phyloP scores from a whole-genome alignment of 2,329 filamentous ascomycete genomes.

The Plectosphaerella cucumerina region DNA sequence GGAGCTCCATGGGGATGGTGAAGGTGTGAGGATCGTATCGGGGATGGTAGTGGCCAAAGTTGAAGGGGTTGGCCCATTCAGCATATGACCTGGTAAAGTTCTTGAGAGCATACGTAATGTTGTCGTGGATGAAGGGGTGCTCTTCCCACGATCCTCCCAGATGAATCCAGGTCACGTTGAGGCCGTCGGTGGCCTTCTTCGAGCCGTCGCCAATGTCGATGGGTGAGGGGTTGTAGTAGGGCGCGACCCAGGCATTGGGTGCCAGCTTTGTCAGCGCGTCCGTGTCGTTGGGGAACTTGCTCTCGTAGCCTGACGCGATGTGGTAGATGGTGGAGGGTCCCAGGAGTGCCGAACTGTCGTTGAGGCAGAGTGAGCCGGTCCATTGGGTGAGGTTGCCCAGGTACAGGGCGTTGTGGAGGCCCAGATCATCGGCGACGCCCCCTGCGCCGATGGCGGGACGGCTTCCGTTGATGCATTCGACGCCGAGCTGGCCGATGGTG shows the following conservation, averaged over 20 bases:
- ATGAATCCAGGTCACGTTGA: slow-evolving; percentile 27
- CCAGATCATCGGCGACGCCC: slow-evolving; percentile 23
- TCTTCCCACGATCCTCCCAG: slow-evolving; percentile 37
- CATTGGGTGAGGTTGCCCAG: slow-evolving; percentile 24
- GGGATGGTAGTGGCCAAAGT: slow-evolving; percentile 31
- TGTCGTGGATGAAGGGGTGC: slow-evolving; percentile 32
- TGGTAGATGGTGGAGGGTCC: slow-evolving; percentile 24
- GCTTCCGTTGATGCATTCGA: slow-evolving; percentile 22
- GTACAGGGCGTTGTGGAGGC: slow-evolving; percentile 19
- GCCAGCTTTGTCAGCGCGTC: slow-evolving; percentile 1
- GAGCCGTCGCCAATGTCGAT: slow-evolving; percentile 16
- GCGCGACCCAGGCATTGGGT: slow-evolving; percentile 2
- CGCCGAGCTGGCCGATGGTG: slow-evolving; percentile 10
- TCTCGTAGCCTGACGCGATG: slow-evolving; percentile 14
- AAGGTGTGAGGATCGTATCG: slow-evolving; percentile 37
- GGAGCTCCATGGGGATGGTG: slow-evolving; percentile 36
- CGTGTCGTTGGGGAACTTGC: slow-evolving; percentile 5
- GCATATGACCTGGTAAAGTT: slow-evolving; percentile 32
- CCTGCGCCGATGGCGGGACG: slow-evolving; percentile 18
- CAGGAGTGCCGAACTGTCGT: slow-evolving; percentile 21
- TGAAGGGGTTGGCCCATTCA: slow-evolving; percentile 37
- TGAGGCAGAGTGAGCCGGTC: slow-evolving; percentile 27
- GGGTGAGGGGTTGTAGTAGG: slow-evolving; percentile 7
- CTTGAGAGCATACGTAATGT: slow-evolving; percentile 29
- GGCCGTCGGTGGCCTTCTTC: slow-evolving; percentile 30